A percentile compares a stretch with the other conserved stretches of the same genome.
Evolutionary conservation across 2,329 filamentous ascomycete genomes (phyloP).

Genomic region (Purpureocillium takamizusanense): DNA sequence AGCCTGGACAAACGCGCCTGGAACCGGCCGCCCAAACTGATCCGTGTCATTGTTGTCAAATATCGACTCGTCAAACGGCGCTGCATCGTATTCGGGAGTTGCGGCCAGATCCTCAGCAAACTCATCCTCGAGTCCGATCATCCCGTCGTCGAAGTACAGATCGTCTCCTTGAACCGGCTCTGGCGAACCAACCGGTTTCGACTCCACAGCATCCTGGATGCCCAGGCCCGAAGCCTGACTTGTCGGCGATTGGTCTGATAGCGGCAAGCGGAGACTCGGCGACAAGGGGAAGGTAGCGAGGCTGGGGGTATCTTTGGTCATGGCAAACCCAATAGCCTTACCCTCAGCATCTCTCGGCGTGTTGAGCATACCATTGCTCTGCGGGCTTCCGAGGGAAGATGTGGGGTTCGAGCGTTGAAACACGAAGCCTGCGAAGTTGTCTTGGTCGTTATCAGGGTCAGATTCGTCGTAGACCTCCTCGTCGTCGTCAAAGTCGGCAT

Average conservation of each 20-base stretch:
- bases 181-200: conserved; percentile 6
- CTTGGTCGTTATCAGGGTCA: conserved; percentile 47
- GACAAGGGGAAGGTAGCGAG: conserved; percentile 7
- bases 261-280: not conserved
- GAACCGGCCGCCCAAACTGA: conserved; percentile 50
- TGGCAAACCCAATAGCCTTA: conserved; percentile 47
- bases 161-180: conserved; percentile 41
- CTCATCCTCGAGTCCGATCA: conserved; percentile 37
- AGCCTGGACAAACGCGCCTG: conserved; percentile 46
- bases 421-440: conserved; percentile 52
- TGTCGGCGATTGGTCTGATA: conserved; percentile 4
- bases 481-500: conserved; percentile 18
- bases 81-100: conserved; percentile 36
- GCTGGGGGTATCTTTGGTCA: conserved; percentile 35
- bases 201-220: conserved; percentile 26
- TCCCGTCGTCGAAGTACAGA: conserved; percentile 61
- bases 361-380: conserved; percentile 32
- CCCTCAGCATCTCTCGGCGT: conserved; percentile 49
- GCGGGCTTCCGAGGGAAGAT: conserved; percentile 42
- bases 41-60: conserved; percentile 63
- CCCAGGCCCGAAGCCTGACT: conserved; percentile 27
- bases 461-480: conserved; percentile 14
- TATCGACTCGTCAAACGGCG: conserved; percentile 61
- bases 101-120: conserved; percentile 36
- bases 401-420: conserved; percentile 45